Evolutionary conservation across 192 early-diverging fungal genomes (phyloP).

Genomic region (Phlyctochytrium bullatum): DNA sequence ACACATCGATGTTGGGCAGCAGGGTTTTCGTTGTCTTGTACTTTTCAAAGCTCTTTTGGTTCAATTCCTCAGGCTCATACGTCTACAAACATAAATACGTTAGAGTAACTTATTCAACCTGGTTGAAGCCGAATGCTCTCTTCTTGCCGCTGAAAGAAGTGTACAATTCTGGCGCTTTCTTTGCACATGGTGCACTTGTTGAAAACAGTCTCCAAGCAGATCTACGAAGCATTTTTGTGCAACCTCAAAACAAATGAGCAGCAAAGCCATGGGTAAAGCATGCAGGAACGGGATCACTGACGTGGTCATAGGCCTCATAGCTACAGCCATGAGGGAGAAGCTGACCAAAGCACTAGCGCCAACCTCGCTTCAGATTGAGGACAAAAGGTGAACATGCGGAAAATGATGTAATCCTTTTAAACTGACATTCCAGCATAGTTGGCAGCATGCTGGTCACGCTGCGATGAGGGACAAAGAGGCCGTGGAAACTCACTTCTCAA

Average conservation of each 20-base stretch:
- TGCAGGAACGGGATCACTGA: no score
- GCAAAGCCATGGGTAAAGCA: no score
- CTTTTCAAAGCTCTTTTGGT: constrained; percentile 16
- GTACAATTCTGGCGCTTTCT: background rate
- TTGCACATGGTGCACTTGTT: no score
- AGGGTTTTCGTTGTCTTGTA: constrained; percentile 13
- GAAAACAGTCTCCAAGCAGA: no score
- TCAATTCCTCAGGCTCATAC: constrained; percentile 23
- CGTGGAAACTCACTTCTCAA: constrained; percentile 79
- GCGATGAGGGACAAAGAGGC: constrained; percentile 69
- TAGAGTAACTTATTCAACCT: background rate
- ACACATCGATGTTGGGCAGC: constrained; percentile 23
- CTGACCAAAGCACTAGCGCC: constrained; percentile 54
- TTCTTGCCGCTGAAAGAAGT: background rate
- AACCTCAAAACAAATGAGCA: no score
- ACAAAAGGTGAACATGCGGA: constrained; percentile 62
- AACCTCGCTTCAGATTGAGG: constrained; percentile 60
- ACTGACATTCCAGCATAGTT: background rate
- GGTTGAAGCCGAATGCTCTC: background rate
- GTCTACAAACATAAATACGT: constrained; percentile 9
- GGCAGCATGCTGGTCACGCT: constrained; percentile 69
- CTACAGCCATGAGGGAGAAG: constrained; percentile 19
- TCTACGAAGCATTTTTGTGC: no score
- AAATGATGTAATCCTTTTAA: background rate
- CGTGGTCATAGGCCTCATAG: no score